Conservation (phyloP, 768 basidiomycete species). For the Aureoboletus auriporus region DNA sequence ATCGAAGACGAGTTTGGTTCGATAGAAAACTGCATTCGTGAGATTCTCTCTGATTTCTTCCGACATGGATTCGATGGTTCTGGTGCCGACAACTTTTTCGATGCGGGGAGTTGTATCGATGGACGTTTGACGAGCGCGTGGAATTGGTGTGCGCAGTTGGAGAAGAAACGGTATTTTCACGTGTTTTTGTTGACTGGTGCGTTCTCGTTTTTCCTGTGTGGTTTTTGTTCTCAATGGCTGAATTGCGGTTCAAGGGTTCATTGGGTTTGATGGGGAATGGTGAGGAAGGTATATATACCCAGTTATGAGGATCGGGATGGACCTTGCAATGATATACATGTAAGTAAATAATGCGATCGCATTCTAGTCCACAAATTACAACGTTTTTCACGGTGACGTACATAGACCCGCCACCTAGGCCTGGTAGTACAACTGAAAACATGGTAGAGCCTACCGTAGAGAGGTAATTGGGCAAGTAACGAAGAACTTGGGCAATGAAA, state of each 20-base stretch:
- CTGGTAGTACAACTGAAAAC: too few relatives aligned
- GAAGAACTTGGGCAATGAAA: too few relatives aligned
- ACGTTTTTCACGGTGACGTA: too few relatives aligned
- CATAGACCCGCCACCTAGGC: too few relatives aligned
- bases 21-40: constrained; percentile 58
- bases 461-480: too few relatives aligned
- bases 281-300: constrained; percentile 27
- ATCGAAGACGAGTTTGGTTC: constrained; percentile 84
- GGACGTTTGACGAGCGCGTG: constrained; percentile 85
- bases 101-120: constrained; percentile 82
- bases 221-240: too few relatives aligned
- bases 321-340: background rate
- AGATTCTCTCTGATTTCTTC: constrained; percentile 83
- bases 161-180: constrained; percentile 84
- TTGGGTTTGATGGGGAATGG: constrained; percentile 87
- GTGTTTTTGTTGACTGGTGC: constrained; percentile 73
- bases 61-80: constrained; percentile 86
- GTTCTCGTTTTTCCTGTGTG: constrained; percentile 15
- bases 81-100: constrained; percentile 89
- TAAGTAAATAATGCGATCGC: too few relatives aligned
- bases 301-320: too few relatives aligned
- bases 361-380: too few relatives aligned
- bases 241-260: constrained; percentile 49
- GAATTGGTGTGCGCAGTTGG: constrained; percentile 86
- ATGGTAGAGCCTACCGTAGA: too few relatives aligned